These are phyloP conservation scores for Pseudoturritis turrita DNA, from an alignment of 345 rosid genomes.

Conservation along the genomic window DNA sequence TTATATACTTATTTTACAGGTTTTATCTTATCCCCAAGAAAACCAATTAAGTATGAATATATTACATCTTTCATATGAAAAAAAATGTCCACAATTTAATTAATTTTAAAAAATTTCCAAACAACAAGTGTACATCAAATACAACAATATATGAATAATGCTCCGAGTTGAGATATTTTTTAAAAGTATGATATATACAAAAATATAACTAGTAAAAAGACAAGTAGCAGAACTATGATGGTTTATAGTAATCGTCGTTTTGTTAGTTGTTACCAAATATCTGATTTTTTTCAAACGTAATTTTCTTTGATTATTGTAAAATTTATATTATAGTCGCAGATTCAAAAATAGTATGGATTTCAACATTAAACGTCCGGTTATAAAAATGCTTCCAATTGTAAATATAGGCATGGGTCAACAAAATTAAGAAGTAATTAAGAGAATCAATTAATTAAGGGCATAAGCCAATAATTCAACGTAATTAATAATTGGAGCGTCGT, in stretches of 20 bases:
- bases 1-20: too few relatives aligned
- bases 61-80: too few relatives aligned
- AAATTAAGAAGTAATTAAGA: constrained; percentile 10
- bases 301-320: neutral
- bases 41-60: too few relatives aligned
- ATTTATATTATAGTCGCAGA: neutral
- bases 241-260: neutral
- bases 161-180: neutral
- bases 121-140: too few relatives aligned
- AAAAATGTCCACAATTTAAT: too few relatives aligned
- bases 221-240: too few relatives aligned
- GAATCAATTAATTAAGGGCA: constrained; percentile 15
- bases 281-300: neutral
- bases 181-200: neutral
- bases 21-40: too few relatives aligned
- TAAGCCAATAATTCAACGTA: constrained; percentile 22
- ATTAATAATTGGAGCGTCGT: constrained; percentile 23
- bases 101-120: too few relatives aligned
- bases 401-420: constrained; percentile 22
- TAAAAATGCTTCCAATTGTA: neutral
- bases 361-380: constrained; percentile 1
- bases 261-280: neutral
- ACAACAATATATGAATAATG: neutral
- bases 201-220: neutral
- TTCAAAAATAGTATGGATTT: neutral